These are phyloP conservation scores for Trametes cingulata DNA, from an alignment of 768 basidiomycete species.

Conservation along the genomic window DNA sequence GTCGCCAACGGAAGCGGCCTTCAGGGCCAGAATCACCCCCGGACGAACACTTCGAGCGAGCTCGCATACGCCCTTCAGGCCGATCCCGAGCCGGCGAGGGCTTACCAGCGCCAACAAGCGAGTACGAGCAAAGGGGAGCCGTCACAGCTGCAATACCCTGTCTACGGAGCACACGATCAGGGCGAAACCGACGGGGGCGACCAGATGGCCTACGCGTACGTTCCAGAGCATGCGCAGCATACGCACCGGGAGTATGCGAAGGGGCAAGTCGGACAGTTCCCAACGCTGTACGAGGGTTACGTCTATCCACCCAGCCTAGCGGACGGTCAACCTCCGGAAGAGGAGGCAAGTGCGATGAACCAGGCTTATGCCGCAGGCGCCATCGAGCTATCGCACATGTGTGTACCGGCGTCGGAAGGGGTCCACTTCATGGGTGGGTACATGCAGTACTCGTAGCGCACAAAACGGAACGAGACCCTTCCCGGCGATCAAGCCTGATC, in stretches of 20 bases:
- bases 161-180: not conserved
- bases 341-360: slow-evolving; percentile 7
- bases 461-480: not conserved
- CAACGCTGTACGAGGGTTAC: slow-evolving; percentile 20
- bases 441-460: slow-evolving; percentile 20
- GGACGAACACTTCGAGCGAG: slow-evolving; percentile 21
- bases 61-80: slow-evolving; percentile 23
- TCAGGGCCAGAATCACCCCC: slow-evolving; percentile 3
- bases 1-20: not conserved
- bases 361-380: slow-evolving; percentile 21
- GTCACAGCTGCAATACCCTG: slow-evolving; percentile 12
- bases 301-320: slow-evolving; percentile 3
- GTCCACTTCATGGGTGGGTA: slow-evolving; percentile 22
- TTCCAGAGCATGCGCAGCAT: slow-evolving; percentile 12
- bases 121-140: not conserved
- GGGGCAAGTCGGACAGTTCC: slow-evolving; percentile 13
- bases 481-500: not conserved
- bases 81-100: slow-evolving; percentile 5
- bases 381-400: slow-evolving; percentile 24
- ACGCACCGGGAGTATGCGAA: not conserved
- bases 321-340: not conserved
- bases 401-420: slow-evolving; percentile 22
- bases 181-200: not conserved
- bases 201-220: slow-evolving; percentile 1
- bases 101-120: not conserved